Percentiles rank a stretch among this genome's conserved stretches.
phyloP scores from a whole-genome alignment of 116 monocot genomes.

The Phalaenopsis hybrid region DNA sequence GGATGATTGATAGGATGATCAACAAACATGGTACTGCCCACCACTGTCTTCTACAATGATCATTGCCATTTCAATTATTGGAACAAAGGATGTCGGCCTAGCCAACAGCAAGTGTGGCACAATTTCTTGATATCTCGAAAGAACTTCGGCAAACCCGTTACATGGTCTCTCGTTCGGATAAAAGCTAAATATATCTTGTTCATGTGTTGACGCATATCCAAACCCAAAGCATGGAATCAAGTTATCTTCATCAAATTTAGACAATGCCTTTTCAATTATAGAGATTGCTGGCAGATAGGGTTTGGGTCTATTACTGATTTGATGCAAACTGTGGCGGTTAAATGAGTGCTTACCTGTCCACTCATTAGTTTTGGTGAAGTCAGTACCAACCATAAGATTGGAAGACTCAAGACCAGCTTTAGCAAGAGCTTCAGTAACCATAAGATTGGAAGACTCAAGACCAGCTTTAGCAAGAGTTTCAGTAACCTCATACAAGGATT shows the following conservation, averaged over 20 bases:
- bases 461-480: slow-evolving; percentile 55
- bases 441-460: slow-evolving; percentile 67
- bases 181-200: slow-evolving; percentile 84
- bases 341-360: slow-evolving; percentile 69
- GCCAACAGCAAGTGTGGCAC: slow-evolving; percentile 60
- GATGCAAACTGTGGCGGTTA: slow-evolving; percentile 38
- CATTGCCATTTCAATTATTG: slow-evolving; percentile 77
- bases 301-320: slow-evolving; percentile 39
- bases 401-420: slow-evolving; percentile 66
- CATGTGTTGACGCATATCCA: slow-evolving; percentile 75
- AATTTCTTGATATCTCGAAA: slow-evolving; percentile 61
- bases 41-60: slow-evolving; percentile 68
- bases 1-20: slow-evolving; percentile 32
- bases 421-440: slow-evolving; percentile 61
- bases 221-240: slow-evolving; percentile 69
- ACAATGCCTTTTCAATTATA: slow-evolving; percentile 53
- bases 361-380: slow-evolving; percentile 78
- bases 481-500: slow-evolving; percentile 36
- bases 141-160: slow-evolving; percentile 66
- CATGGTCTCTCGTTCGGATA: slow-evolving; percentile 59
- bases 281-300: slow-evolving; percentile 71
- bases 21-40: slow-evolving; percentile 72
- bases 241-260: slow-evolving; percentile 62
- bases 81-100: slow-evolving; percentile 81
- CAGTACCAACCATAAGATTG: slow-evolving; percentile 65